A percentile compares a stretch with the other conserved stretches of the same genome.
Evolutionary conservation across 1,139 yeast species (phyloP).

Genomic region (Saccharomycopsis crataegensis): DNA sequence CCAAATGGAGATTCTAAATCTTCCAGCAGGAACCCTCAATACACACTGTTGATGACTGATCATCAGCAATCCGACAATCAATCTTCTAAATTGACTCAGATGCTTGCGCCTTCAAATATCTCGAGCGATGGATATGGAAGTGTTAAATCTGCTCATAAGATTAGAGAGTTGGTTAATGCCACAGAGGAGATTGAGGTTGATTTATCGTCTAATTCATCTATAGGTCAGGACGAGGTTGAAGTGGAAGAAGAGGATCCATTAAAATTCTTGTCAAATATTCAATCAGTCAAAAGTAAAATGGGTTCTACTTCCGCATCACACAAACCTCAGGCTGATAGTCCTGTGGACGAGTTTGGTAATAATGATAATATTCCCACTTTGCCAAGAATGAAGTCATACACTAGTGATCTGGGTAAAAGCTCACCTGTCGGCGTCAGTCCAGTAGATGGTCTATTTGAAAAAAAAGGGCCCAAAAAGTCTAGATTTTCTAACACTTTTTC

Average conservation of each 20-base stretch:
- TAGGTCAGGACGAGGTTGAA: slow-evolving; percentile 11
- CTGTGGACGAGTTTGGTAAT: slow-evolving; percentile 3
- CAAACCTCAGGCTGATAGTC: too few relatives aligned
- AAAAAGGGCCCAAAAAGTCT: slow-evolving; percentile 9
- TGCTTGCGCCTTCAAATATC: too few relatives aligned
- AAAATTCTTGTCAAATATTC: slow-evolving; percentile 21
- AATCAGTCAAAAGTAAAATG: neutral
- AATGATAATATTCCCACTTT: slow-evolving; percentile 6
- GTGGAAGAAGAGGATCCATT: slow-evolving; percentile 23
- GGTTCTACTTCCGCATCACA: neutral
- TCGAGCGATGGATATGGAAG: neutral
- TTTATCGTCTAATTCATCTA: slow-evolving; percentile 11
- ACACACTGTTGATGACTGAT: too few relatives aligned
- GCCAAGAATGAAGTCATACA: neutral
- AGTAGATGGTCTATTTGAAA: slow-evolving; percentile 16
- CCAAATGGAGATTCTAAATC: too few relatives aligned
- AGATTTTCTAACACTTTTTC: slow-evolving; percentile 5
- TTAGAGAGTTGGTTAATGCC: slow-evolving; percentile 14
- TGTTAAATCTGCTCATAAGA: slow-evolving; percentile 5
- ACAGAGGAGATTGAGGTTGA: slow-evolving; percentile 17
- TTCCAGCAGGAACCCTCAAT: too few relatives aligned
- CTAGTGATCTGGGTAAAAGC: neutral
- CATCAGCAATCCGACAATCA: too few relatives aligned
- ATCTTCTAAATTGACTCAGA: too few relatives aligned
- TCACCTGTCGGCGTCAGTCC: slow-evolving; percentile 12